Evolutionary conservation across 2,329 filamentous ascomycete genomes (phyloP).

Genomic region (Colletotrichum liaoningense): DNA sequence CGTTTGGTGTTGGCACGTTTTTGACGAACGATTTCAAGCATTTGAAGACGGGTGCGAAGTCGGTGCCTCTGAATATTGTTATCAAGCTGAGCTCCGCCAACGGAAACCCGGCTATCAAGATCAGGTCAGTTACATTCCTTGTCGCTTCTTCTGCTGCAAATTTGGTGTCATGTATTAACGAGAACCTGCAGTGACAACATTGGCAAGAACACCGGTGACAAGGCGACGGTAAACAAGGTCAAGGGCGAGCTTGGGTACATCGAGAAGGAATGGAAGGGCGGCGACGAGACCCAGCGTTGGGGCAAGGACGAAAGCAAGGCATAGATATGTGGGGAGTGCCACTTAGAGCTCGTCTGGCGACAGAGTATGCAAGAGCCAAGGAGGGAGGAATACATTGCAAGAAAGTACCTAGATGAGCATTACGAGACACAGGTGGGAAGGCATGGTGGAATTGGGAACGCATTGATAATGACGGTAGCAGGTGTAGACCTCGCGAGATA

Average conservation of each 20-base stretch:
- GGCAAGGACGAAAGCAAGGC: constrained; percentile 61
- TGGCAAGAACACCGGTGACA: constrained; percentile 94
- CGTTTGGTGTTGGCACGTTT: constrained; percentile 95
- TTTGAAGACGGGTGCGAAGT: constrained; percentile 80
- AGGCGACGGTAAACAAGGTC: constrained; percentile 80
- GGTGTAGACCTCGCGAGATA: neutral
- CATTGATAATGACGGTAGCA: neutral
- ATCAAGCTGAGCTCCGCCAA: constrained; percentile 93
- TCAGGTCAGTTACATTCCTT: constrained; percentile 62
- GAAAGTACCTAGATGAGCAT: no score
- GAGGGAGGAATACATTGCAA: no score
- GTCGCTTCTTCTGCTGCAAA: neutral
- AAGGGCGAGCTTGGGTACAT: constrained; percentile 89
- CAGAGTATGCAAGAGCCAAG: neutral
- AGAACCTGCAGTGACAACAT: constrained; percentile 73
- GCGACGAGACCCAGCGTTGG: constrained; percentile 88
- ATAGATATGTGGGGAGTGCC: constrained; percentile 16
- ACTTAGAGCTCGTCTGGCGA: constrained; percentile 27
- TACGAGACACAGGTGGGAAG: neutral
- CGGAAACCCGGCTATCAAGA: constrained; percentile 88
- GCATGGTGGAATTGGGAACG: neutral
- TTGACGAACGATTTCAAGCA: constrained; percentile 94
- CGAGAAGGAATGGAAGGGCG: constrained; percentile 85
- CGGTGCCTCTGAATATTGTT: constrained; percentile 93
- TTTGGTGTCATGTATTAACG: constrained; percentile 14